phyloP scores from a whole-genome alignment of 768 basidiomycete genomes.

The Sutorius australiensis region DNA sequence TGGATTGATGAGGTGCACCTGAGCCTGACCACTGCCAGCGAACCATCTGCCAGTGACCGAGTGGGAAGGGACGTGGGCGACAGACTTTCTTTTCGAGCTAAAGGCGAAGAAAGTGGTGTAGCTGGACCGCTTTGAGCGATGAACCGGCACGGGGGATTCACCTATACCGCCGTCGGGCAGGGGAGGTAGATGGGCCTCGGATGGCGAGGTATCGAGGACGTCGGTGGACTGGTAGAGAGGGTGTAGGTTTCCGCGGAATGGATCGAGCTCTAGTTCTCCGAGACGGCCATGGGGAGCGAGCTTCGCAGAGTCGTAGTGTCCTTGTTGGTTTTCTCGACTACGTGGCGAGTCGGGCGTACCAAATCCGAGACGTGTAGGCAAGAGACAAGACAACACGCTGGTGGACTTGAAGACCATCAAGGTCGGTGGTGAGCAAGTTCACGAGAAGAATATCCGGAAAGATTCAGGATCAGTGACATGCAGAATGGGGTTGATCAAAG shows the following conservation, averaged over 20 bases:
- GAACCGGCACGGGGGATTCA: constrained; percentile 47
- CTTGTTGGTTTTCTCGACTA: constrained; percentile 24
- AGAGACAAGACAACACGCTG: constrained; percentile 31
- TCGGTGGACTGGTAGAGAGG: constrained; percentile 26
- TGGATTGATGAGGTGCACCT: constrained; percentile 10
- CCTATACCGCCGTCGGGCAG: constrained; percentile 59
- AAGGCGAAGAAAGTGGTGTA: constrained; percentile 29
- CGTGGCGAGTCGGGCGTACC: constrained; percentile 12
- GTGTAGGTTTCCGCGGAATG: constrained; percentile 26
- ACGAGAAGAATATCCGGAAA: background rate
- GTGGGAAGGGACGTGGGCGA: constrained; percentile 9
- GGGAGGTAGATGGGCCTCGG: constrained; percentile 39
- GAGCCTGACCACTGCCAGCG: constrained; percentile 1
- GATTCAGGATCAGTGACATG: constrained; percentile 5
- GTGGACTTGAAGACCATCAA: constrained; percentile 36
- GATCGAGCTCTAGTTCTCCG: constrained; percentile 36
- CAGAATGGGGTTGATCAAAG: background rate
- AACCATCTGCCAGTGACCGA: constrained; percentile 19
- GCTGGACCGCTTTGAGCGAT: constrained; percentile 44
- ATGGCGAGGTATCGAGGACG: constrained; percentile 5
- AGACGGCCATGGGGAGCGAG: constrained; percentile 38
- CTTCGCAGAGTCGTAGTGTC: background rate
- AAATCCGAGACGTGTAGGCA: constrained; percentile 37
- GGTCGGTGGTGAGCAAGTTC: background rate
- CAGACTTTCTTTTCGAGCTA: constrained; percentile 22